Evolutionary conservation across 2,329 filamentous ascomycete species (phyloP).

Genomic region (Trichophyton rubrum): DNA sequence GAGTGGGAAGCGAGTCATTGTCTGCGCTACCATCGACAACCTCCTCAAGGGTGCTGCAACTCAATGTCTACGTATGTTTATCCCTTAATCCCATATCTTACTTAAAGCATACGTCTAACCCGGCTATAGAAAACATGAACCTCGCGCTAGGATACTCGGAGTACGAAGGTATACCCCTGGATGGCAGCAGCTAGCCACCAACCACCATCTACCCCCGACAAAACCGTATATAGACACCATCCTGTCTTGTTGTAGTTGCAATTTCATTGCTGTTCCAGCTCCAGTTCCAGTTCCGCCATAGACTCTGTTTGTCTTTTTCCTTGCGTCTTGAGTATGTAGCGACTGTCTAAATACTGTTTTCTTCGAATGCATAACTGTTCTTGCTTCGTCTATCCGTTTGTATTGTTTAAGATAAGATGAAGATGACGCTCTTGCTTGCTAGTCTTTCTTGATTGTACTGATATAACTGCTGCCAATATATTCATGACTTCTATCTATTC

Average conservation of each 20-base stretch:
- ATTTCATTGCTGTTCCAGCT: neutral
- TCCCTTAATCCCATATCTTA: neutral
- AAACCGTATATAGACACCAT: neutral
- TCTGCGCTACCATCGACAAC: slow-evolving; percentile 90
- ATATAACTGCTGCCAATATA: neutral
- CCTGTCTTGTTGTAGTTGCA: neutral
- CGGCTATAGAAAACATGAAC: slow-evolving; percentile 70
- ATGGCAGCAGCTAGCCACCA: slow-evolving; percentile 23
- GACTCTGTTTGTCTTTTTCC: too few relatives aligned
- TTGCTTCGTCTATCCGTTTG: neutral
- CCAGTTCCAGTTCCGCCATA: too few relatives aligned
- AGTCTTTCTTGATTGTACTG: neutral
- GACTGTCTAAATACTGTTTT: neutral
- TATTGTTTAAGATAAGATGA: neutral
- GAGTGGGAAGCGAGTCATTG: slow-evolving; percentile 79
- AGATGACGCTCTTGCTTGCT: neutral
- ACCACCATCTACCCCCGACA: too few relatives aligned
- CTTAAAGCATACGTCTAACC: slow-evolving; percentile 9
- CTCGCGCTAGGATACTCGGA: slow-evolving; percentile 77
- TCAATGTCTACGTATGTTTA: slow-evolving; percentile 70
- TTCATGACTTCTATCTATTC: neutral
- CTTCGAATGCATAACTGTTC: too few relatives aligned
- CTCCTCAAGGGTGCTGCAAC: slow-evolving; percentile 85
- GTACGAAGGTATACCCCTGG: slow-evolving; percentile 70
- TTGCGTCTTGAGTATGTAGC: neutral